phyloP scores from a whole-genome alignment of 1,284 basidiomycete genomes.

The Ceratobasidium sp. region DNA sequence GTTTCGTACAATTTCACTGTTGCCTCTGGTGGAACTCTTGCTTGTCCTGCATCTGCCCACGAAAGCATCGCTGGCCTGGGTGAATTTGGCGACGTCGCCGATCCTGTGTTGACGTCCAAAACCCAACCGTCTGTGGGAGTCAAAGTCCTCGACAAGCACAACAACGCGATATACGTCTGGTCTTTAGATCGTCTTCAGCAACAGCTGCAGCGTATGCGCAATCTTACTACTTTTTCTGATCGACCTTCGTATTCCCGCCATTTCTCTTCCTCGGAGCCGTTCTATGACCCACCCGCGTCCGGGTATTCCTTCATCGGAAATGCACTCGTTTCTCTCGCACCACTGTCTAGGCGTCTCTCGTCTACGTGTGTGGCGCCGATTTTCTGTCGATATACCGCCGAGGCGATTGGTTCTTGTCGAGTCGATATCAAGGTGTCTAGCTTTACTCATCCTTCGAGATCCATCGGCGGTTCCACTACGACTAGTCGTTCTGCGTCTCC shows the following conservation, averaged over 20 bases:
- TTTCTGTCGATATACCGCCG: conserved; percentile 91
- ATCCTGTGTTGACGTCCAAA: conserved; percentile 75
- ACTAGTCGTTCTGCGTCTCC: conserved; percentile 80
- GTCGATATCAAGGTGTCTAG: conserved; percentile 84
- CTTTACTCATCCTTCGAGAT: conserved; percentile 72
- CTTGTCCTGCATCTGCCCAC: conserved; percentile 83
- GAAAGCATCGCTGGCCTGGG: conserved; percentile 90
- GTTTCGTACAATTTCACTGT: conserved; percentile 94
- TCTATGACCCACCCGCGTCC: conserved; percentile 87
- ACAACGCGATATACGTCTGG: conserved; percentile 91
- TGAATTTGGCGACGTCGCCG: conserved; percentile 93
- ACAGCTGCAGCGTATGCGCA: conserved; percentile 93
- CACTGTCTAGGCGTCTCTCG: conserved; percentile 81
- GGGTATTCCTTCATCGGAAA: conserved; percentile 93
- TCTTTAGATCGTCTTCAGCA: conserved; percentile 89
- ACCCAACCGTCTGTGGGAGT: conserved; percentile 88
- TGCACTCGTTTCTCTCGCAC: conserved; percentile 83
- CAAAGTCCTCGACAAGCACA: conserved; percentile 89
- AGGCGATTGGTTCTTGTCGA: conserved; percentile 92
- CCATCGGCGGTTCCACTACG: conserved; percentile 70
- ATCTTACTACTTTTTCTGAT: conserved; percentile 91
- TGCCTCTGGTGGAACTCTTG: conserved; percentile 83
- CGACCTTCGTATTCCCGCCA: conserved; percentile 92
- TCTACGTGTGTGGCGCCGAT: conserved; percentile 83
- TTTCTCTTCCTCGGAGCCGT: conserved; percentile 92